Percentiles rank a stretch among this genome's conserved stretches.
These are phyloP conservation scores for Inosperma sp. DNA, from an alignment of 768 basidiomycete genomes.

Conservation along the genomic window DNA sequence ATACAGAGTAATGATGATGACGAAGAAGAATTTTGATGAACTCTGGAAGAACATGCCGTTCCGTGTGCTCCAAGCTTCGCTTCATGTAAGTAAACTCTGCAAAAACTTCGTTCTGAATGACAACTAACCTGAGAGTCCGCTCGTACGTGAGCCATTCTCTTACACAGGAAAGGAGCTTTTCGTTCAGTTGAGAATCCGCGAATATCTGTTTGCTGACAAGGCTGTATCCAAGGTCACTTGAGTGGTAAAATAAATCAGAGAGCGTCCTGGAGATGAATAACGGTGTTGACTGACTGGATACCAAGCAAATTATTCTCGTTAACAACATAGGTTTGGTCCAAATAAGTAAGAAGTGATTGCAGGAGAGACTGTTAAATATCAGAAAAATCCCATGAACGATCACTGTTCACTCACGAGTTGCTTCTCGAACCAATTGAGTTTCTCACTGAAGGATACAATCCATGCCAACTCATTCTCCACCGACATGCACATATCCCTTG, in stretches of 20 bases:
- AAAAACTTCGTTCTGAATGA: background rate
- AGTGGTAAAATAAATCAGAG: background rate
- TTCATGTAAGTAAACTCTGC: background rate
- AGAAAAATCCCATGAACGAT: background rate
- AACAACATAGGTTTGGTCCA: conserved; percentile 63
- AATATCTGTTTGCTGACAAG: conserved; percentile 52
- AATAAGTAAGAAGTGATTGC: conserved; percentile 59
- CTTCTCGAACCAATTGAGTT: conserved; percentile 60
- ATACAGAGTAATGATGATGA: conserved; percentile 54
- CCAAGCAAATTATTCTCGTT: conserved; percentile 33
- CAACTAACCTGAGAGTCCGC: conserved; percentile 38
- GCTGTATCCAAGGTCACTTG: conserved; percentile 53
- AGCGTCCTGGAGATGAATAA: conserved; percentile 10
- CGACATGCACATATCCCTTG: conserved; percentile 31
- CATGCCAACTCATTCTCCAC: conserved; percentile 43
- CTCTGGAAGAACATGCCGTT: conserved; percentile 39
- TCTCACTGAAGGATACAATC: conserved; percentile 51
- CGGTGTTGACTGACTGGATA: conserved; percentile 41
- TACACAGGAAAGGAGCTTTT: conserved; percentile 43
- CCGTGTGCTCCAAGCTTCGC: conserved; percentile 34
- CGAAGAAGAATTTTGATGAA: conserved; percentile 56
- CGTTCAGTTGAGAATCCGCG: conserved; percentile 39
- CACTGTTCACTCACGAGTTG: conserved; percentile 49
- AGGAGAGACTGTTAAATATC: conserved; percentile 43
- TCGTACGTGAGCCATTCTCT: conserved; percentile 52